phyloP scores from a whole-genome alignment of 805 yeast genomes.

The Metschnikowia cerradonensis region DNA sequence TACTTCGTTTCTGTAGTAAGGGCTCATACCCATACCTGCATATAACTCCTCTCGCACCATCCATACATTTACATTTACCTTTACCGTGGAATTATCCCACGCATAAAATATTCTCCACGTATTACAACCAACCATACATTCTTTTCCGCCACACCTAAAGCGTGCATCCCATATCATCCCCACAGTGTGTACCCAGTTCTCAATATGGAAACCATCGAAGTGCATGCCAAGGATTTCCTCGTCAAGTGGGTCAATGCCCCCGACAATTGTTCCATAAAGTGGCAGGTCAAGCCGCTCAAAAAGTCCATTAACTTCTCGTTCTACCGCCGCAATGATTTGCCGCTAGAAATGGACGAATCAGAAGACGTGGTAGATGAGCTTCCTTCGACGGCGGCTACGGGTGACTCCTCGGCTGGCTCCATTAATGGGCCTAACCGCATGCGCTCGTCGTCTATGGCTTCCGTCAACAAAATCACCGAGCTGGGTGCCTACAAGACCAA shows the following conservation, averaged over 20 bases:
- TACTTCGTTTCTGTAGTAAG: too few relatives aligned
- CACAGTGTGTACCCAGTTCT: too few relatives aligned
- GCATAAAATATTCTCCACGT: too few relatives aligned
- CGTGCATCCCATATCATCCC: background rate
- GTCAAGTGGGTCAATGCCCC: conserved; percentile 88
- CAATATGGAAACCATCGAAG: conserved; percentile 82
- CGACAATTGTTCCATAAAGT: conserved; percentile 59
- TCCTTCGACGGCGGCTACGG: background rate
- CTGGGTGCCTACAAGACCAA: conserved; percentile 29
- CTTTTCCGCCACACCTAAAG: too few relatives aligned
- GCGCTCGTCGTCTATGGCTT: conserved; percentile 29
- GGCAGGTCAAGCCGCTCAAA: conserved; percentile 75
- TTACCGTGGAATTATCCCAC: too few relatives aligned
- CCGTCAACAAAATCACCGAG: conserved; percentile 34
- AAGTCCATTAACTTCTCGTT: conserved; percentile 40
- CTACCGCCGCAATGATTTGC: conserved; percentile 29
- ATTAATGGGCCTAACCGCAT: conserved; percentile 4
- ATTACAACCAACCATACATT: too few relatives aligned
- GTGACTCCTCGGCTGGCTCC: background rate
- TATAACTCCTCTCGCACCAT: too few relatives aligned
- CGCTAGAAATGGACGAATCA: background rate
- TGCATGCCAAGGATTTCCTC: conserved; percentile 83
- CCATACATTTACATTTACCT: too few relatives aligned
- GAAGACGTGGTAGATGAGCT: background rate
- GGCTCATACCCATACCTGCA: too few relatives aligned